Conservation (phyloP, 176 grass and related monocot species). For the Stipa capillata region DNA sequence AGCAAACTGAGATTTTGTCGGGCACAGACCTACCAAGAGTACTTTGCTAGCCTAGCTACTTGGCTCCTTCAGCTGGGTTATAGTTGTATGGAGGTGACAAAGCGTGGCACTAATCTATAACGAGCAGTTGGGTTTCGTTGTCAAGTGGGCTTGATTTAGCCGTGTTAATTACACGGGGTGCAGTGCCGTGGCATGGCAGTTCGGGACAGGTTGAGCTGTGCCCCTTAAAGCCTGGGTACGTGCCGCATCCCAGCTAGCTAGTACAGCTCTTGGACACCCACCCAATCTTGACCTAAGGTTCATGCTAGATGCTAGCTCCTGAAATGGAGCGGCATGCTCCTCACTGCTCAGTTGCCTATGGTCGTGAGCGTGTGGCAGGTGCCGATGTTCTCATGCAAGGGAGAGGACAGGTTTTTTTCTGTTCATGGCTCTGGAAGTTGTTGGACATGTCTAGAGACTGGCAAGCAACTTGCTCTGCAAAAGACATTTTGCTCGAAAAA, state of each 20-base stretch:
- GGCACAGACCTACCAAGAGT: background rate
- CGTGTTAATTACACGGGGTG: background rate
- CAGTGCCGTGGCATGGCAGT: conserved; percentile 20
- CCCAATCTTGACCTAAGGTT: background rate
- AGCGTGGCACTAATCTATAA: conserved; percentile 1
- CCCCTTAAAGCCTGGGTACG: conserved; percentile 1
- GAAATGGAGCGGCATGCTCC: background rate
- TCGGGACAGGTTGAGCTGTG: conserved; percentile 3
- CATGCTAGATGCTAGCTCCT: background rate
- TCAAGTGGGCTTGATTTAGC: conserved; percentile 16
- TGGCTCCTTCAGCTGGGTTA: background rate
- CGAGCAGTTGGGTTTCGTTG: conserved; percentile 18
- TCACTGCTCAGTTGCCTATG: background rate
- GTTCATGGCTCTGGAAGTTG: background rate
- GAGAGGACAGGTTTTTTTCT: no score
- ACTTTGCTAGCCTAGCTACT: background rate
- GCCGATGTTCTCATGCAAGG: background rate
- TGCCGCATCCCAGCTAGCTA: background rate
- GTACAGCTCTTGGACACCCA: background rate
- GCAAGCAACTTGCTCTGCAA: background rate
- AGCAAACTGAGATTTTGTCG: background rate
- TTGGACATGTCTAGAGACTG: background rate
- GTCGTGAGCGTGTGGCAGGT: background rate
- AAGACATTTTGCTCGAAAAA: background rate
- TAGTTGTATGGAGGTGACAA: conserved; percentile 13